phyloP scores from a whole-genome alignment of 2,329 filamentous ascomycete genomes.

The Penicillium sp. region DNA sequence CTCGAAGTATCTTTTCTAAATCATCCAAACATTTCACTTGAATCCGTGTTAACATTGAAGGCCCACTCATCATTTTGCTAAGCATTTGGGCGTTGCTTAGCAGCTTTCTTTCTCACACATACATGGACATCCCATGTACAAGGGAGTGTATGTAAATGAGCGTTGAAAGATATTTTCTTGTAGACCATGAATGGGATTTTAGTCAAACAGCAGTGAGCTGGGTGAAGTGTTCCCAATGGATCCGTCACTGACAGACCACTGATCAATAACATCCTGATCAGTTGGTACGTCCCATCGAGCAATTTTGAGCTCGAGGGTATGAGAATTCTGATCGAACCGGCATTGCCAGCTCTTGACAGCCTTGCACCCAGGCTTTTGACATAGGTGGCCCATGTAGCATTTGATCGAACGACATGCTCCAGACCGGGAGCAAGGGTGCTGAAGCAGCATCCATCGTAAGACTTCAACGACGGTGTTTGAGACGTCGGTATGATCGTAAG shows the following conservation, averaged over 20 bases:
- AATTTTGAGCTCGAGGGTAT: slow-evolving; percentile 28
- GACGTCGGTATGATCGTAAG: slow-evolving; percentile 51
- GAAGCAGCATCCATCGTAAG: slow-evolving; percentile 49
- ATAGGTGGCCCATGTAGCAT: slow-evolving; percentile 51
- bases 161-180: neutral
- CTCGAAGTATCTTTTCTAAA: neutral
- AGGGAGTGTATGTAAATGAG: slow-evolving; percentile 7
- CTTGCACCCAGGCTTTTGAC: slow-evolving; percentile 37
- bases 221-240: slow-evolving; percentile 14
- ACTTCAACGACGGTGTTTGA: slow-evolving; percentile 42
- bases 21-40: neutral
- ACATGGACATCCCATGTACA: slow-evolving; percentile 7
- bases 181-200: neutral
- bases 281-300: slow-evolving; percentile 26
- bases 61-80: neutral
- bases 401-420: slow-evolving; percentile 45
- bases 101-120: slow-evolving; percentile 7
- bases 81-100: neutral
- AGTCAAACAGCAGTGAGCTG: slow-evolving; percentile 3
- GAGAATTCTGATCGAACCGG: slow-evolving; percentile 30
- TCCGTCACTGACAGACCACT: slow-evolving; percentile 18
- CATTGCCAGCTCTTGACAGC: slow-evolving; percentile 33
- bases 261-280: slow-evolving; percentile 18
- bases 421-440: slow-evolving; percentile 45
- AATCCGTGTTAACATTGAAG: neutral